A percentile compares a stretch with the other conserved stretches of the same genome.
Evolutionary conservation across 2,329 filamentous ascomycete species (phyloP).

Genomic region (Fusarium siculi): DNA sequence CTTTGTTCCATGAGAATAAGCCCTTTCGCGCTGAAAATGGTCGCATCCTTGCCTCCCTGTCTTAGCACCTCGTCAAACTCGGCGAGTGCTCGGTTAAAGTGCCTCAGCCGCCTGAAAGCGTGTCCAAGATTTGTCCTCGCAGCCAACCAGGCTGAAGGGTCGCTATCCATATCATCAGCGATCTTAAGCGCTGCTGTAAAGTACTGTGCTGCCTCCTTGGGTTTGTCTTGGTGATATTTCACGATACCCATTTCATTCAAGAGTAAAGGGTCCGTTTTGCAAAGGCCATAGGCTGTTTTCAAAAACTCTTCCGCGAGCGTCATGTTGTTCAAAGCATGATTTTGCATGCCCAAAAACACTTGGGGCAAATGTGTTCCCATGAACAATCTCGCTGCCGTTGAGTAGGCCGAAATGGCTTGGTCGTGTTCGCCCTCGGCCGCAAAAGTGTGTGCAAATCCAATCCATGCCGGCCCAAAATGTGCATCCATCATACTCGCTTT

Average conservation of each 20-base stretch:
- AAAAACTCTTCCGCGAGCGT: constrained; percentile 93
- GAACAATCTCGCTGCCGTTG: constrained; percentile 91
- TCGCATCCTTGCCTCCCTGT: constrained; percentile 80
- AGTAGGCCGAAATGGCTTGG: constrained; percentile 97
- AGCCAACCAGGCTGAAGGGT: constrained; percentile 83
- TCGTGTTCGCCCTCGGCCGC: constrained; percentile 98
- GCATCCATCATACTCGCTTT: constrained; percentile 98
- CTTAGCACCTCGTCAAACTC: constrained; percentile 91
- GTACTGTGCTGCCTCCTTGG: constrained; percentile 78
- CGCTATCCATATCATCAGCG: constrained; percentile 82
- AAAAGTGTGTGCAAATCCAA: constrained; percentile 98
- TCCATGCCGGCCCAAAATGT: constrained; percentile 97
- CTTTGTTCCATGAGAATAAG: constrained; percentile 84
- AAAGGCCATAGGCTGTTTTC: constrained; percentile 85
- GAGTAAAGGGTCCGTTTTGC: constrained; percentile 86
- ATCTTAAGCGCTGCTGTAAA: constrained; percentile 83
- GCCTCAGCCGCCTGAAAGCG: constrained; percentile 78
- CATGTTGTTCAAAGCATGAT: constrained; percentile 95
- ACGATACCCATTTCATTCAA: constrained; percentile 97
- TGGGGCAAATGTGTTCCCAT: constrained; percentile 97
- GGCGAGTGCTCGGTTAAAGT: constrained; percentile 76
- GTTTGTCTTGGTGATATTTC: constrained; percentile 89
- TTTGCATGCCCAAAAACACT: constrained; percentile 97
- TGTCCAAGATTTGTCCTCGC: constrained; percentile 91
- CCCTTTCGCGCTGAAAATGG: constrained; percentile 84